These are phyloP conservation scores for Corylus heterophylla DNA, from an alignment of 306 rosid genomes.

Conservation along the genomic window DNA sequence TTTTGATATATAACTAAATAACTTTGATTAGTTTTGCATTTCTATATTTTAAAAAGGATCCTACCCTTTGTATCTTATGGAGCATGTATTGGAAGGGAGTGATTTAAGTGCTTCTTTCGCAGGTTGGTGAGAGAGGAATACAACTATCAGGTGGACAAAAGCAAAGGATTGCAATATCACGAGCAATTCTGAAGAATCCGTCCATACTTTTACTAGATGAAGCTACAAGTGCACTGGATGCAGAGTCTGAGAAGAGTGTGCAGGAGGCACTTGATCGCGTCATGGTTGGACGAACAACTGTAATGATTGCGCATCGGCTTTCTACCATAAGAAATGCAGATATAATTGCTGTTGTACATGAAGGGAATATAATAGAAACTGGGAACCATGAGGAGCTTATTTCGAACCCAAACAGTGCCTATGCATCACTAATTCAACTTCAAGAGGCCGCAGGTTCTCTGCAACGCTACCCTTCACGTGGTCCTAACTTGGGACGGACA, in stretches of 20 bases:
- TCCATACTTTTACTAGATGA: slow-evolving; percentile 82
- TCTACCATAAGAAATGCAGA: slow-evolving; percentile 91
- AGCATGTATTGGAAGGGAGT: too few relatives aligned
- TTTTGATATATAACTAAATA: too few relatives aligned
- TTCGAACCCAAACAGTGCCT: slow-evolving; percentile 65
- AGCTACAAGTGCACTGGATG: slow-evolving; percentile 94
- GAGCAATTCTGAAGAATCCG: slow-evolving; percentile 91
- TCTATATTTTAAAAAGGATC: too few relatives aligned
- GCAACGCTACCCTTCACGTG: slow-evolving; percentile 58
- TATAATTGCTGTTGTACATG: slow-evolving; percentile 78
- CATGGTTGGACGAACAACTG: slow-evolving; percentile 92
- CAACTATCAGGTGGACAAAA: slow-evolving; percentile 95
- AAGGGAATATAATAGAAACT: slow-evolving; percentile 86
- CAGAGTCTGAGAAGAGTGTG: slow-evolving; percentile 94
- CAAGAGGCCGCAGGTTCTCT: slow-evolving; percentile 61
- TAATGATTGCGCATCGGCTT: slow-evolving; percentile 91
- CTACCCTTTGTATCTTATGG: too few relatives aligned
- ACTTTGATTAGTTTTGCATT: too few relatives aligned
- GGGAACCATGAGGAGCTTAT: slow-evolving; percentile 89
- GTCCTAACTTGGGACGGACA: slow-evolving; percentile 52
- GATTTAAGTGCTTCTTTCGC: slow-evolving; percentile 12
- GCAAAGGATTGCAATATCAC: slow-evolving; percentile 92
- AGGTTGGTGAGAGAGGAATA: slow-evolving; percentile 99
- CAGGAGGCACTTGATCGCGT: slow-evolving; percentile 98
- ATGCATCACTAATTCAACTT: slow-evolving; percentile 78